These are phyloP conservation scores for Cercophora sp. DNA, from an alignment of 495 filamentous ascomycete species.

Conservation along the genomic window DNA sequence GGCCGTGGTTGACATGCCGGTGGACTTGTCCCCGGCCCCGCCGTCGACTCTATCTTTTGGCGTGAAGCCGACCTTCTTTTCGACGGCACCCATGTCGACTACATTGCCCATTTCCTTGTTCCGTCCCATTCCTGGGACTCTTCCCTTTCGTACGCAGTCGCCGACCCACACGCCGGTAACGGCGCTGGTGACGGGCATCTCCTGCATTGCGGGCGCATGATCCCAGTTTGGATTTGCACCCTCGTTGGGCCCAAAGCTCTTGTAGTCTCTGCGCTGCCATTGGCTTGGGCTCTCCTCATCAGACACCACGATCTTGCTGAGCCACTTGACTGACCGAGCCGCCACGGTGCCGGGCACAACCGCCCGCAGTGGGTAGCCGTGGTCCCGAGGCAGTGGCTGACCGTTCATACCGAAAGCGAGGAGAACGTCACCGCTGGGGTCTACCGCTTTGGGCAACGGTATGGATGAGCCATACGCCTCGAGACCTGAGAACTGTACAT, in stretches of 20 bases:
- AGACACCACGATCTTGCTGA: constrained; percentile 55
- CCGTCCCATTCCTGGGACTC: constrained; percentile 39
- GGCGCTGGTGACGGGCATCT: constrained; percentile 57
- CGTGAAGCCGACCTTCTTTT: constrained; percentile 19
- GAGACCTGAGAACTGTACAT: constrained; percentile 55
- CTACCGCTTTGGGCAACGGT: constrained; percentile 52
- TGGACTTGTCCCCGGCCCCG: not conserved
- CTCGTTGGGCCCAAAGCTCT: constrained; percentile 56
- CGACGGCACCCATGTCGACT: constrained; percentile 17
- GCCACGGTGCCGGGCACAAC: constrained; percentile 60
- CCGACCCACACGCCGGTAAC: constrained; percentile 41
- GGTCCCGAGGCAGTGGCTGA: constrained; percentile 49
- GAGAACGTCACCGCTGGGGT: constrained; percentile 55
- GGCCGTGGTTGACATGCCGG: constrained; percentile 1
- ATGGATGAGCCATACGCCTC: constrained; percentile 61
- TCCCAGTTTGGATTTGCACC: constrained; percentile 53
- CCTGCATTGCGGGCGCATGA: constrained; percentile 50
- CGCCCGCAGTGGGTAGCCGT: constrained; percentile 58
- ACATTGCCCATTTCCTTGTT: not conserved
- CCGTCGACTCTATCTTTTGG: not conserved
- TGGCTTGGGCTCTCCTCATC: constrained; percentile 54
- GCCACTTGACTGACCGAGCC: constrained; percentile 63
- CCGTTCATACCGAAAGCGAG: constrained; percentile 61
- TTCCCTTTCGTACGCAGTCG: constrained; percentile 50
- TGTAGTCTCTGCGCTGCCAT: constrained; percentile 63